Conservation (phyloP, 2,329 filamentous ascomycete genomes). For the Chaetomiaceae sp. region DNA sequence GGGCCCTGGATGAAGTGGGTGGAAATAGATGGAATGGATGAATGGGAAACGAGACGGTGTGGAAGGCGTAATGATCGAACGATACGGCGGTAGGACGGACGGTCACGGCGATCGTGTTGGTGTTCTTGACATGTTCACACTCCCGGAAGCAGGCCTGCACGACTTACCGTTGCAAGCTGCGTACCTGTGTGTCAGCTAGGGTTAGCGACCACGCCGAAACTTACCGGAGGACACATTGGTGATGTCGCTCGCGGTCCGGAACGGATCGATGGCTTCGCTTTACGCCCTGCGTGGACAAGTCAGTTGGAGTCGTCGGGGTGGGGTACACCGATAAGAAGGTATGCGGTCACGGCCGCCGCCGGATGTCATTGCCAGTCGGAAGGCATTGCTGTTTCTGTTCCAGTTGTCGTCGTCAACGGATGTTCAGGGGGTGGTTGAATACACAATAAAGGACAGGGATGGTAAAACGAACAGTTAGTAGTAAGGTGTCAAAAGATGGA, state of each 20-base stretch:
- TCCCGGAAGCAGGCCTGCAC: background rate
- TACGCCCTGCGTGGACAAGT: constrained; percentile 3
- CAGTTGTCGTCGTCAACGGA: background rate
- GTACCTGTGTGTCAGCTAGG: background rate
- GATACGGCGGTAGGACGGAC: no score
- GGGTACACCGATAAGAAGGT: background rate
- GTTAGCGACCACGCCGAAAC: constrained; percentile 16
- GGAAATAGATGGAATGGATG: no score
- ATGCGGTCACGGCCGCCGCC: background rate
- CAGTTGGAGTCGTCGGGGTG: background rate
- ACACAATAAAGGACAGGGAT: background rate
- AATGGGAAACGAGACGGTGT: no score
- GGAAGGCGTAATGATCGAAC: no score
- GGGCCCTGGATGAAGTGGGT: no score
- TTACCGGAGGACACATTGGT: constrained; percentile 15
- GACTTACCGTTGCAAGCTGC: constrained; percentile 6
- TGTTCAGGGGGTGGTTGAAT: background rate
- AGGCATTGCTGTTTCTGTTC: background rate
- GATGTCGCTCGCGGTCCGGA: constrained; percentile 9
- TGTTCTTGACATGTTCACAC: background rate
- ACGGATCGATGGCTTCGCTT: constrained; percentile 4
- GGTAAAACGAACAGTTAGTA: background rate
- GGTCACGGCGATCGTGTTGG: no score
- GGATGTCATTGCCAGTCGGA: background rate
- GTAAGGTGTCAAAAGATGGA: background rate